Percentiles rank a stretch among this genome's conserved stretches.
phyloP scores from a whole-genome alignment of 164 flowering plant genomes.

The Tinospora cordifolia region DNA sequence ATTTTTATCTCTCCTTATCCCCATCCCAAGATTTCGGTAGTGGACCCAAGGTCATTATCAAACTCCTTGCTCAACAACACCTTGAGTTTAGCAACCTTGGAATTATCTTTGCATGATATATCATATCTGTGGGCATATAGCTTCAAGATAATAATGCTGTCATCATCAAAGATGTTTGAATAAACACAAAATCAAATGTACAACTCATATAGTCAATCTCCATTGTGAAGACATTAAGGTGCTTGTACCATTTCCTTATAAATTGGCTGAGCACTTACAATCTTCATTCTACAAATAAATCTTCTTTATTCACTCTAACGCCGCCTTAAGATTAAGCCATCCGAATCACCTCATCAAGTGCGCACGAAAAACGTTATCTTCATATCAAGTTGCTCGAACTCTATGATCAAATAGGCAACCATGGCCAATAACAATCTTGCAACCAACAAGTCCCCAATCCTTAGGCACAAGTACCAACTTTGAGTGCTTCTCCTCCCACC shows the following conservation, averaged over 20 bases:
- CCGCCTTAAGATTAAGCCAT: too few relatives aligned
- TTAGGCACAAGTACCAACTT: constrained; percentile 3
- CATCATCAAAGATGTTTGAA: background rate
- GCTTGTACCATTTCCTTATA: background rate
- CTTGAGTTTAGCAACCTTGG: background rate
- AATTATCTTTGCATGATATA: background rate
- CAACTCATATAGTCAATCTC: background rate
- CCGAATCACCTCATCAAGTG: too few relatives aligned
- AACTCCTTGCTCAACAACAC: background rate
- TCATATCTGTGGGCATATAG: background rate
- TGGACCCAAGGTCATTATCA: background rate
- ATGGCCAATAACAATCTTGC: background rate
- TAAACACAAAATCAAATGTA: background rate
- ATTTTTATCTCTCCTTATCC: background rate
- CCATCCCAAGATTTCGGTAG: background rate
- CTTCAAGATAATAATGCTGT: background rate
- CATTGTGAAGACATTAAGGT: background rate
- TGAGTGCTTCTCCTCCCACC: too few relatives aligned
- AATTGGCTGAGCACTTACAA: background rate
- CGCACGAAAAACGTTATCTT: too few relatives aligned
- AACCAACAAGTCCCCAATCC: background rate
- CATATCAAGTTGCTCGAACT: too few relatives aligned
- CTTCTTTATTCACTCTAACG: too few relatives aligned
- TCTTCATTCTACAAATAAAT: too few relatives aligned
- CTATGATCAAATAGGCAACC: too few relatives aligned